Percentiles rank a stretch among this genome's conserved stretches.
phyloP scores from a whole-genome alignment of 305 asterid genomes.

The Fraxinus platypoda region DNA sequence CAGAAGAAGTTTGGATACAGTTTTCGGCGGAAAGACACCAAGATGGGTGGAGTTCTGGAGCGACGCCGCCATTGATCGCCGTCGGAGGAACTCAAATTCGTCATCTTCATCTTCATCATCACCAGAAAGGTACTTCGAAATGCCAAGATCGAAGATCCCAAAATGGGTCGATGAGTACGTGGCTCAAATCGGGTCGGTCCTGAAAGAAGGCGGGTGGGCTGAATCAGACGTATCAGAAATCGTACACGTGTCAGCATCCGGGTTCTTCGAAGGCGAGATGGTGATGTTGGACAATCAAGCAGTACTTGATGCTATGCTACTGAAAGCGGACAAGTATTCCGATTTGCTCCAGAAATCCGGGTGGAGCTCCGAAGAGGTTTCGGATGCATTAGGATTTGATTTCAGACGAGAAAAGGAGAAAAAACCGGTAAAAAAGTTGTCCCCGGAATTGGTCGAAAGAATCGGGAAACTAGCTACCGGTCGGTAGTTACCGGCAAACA shows the following conservation, averaged over 20 bases:
- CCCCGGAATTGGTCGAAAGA: slow-evolving; percentile 69
- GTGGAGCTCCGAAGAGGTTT: slow-evolving; percentile 97
- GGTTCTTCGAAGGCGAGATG: slow-evolving; percentile 83
- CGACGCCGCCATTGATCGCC: slow-evolving; percentile 83
- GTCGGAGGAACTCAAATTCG: slow-evolving; percentile 62
- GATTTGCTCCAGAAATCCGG: slow-evolving; percentile 79
- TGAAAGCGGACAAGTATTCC: slow-evolving; percentile 89
- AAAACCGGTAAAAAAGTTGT: slow-evolving; percentile 61
- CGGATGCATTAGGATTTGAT: slow-evolving; percentile 82
- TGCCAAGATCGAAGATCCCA: slow-evolving; percentile 63
- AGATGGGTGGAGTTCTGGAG: slow-evolving; percentile 99
- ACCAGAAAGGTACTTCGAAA: slow-evolving; percentile 65
- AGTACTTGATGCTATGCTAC: slow-evolving; percentile 70
- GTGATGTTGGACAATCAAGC: slow-evolving; percentile 80
- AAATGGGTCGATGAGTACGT: slow-evolving; percentile 87
- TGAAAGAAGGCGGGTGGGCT: slow-evolving; percentile 82
- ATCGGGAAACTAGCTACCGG: slow-evolving; percentile 70
- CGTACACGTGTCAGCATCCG: slow-evolving; percentile 71
- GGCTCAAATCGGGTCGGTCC: slow-evolving; percentile 66
- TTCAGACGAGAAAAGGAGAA: slow-evolving; percentile 62
- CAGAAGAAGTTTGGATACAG: slow-evolving; percentile 55
- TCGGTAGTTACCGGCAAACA: slow-evolving; percentile 42
- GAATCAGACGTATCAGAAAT: slow-evolving; percentile 89
- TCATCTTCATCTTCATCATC: slow-evolving; percentile 69
- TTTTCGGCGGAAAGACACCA: slow-evolving; percentile 49